Conservation (phyloP, 257 asterid species). For the Jacaranda mimosifolia region DNA sequence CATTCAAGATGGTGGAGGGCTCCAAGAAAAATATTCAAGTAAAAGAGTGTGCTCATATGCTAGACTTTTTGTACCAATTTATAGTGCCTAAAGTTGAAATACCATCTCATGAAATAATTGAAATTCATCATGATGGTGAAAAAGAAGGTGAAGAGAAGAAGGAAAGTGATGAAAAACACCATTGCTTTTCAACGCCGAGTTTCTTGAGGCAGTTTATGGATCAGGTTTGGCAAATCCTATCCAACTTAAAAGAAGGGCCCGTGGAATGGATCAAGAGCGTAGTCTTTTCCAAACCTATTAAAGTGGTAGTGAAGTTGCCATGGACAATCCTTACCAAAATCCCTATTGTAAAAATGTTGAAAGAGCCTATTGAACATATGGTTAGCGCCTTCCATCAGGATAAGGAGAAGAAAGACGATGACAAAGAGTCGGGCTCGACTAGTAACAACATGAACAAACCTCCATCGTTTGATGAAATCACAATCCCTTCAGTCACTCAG, state of each 20-base stretch:
- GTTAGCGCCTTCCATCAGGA: conserved; percentile 6
- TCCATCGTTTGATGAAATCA: conserved; percentile 49
- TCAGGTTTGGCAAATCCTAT: conserved; percentile 39
- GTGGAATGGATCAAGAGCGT: conserved; percentile 37
- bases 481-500: conserved; percentile 53
- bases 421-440: neutral
- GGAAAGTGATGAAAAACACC: neutral
- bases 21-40: conserved; percentile 1
- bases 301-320: conserved; percentile 46
- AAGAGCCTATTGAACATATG: conserved; percentile 45
- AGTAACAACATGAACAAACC: conserved; percentile 32
- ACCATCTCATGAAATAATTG: conserved; percentile 30
- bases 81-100: conserved; percentile 50
- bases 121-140: neutral
- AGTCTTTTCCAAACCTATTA: conserved; percentile 48
- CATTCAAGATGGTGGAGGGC: conserved; percentile 45
- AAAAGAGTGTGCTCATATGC: conserved; percentile 48
- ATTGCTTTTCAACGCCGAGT: conserved; percentile 25
- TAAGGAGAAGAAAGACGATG: conserved; percentile 27
- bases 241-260: conserved; percentile 36
- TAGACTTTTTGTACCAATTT: conserved; percentile 57
- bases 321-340: conserved; percentile 51
- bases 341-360: conserved; percentile 42
- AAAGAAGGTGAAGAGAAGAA: neutral
- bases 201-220: conserved; percentile 17